These are phyloP conservation scores for Mortierella sp. DNA, from an alignment of 371 early-diverging fungal genomes.

Conservation along the genomic window DNA sequence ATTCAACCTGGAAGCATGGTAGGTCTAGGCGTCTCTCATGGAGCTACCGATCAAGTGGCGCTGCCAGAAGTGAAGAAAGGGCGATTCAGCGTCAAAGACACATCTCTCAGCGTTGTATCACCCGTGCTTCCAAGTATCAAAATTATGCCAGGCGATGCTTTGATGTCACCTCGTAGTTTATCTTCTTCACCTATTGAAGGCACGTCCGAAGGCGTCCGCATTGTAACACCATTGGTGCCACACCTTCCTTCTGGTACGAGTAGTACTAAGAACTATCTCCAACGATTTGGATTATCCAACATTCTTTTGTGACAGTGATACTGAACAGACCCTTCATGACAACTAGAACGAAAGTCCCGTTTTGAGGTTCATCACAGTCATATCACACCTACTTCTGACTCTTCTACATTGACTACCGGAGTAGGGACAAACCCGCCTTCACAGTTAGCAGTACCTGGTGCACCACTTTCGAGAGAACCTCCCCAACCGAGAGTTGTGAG, in stretches of 20 bases:
- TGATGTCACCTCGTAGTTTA: conserved; percentile 38
- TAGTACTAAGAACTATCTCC: no score
- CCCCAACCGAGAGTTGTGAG: conserved; percentile 24
- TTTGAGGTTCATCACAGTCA: conserved; percentile 48
- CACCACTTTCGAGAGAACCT: conserved; percentile 14
- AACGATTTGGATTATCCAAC: no score
- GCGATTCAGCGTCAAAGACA: conserved; percentile 53
- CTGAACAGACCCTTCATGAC: neutral
- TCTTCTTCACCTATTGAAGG: conserved; percentile 50
- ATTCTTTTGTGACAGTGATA: neutral
- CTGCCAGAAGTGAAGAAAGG: conserved; percentile 47
- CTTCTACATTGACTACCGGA: conserved; percentile 10
- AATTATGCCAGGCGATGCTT: conserved; percentile 22
- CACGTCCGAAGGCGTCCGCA: conserved; percentile 32
- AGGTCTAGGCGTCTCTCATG: conserved; percentile 33
- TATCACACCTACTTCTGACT: neutral
- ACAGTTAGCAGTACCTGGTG: conserved; percentile 2
- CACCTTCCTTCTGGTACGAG: conserved; percentile 21
- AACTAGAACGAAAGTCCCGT: conserved; percentile 43
- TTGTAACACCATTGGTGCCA: conserved; percentile 16
- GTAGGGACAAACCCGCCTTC: conserved; percentile 18
- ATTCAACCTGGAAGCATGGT: conserved; percentile 25
- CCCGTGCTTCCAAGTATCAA: conserved; percentile 34
- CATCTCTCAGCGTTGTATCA: conserved; percentile 19
- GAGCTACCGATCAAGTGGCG: conserved; percentile 5